phyloP scores from a whole-genome alignment of 768 basidiomycete genomes.

The Chiua virens region DNA sequence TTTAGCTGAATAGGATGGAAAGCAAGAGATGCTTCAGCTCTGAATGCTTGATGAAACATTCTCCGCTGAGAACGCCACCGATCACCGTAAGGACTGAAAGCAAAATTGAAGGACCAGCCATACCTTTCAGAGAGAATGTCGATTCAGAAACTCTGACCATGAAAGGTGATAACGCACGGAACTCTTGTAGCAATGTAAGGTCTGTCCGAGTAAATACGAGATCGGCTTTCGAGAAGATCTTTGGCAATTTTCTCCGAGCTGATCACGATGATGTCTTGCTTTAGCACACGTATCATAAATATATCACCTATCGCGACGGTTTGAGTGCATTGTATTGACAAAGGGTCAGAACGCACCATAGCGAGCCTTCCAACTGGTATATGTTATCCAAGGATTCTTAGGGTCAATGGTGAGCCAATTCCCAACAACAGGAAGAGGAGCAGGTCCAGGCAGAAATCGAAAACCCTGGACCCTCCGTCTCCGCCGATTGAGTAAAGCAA shows the following conservation, averaged over 20 bases:
- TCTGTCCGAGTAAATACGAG: conserved; percentile 28
- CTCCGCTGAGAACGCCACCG: conserved; percentile 33
- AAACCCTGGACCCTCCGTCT: neutral
- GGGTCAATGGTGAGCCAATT: conserved; percentile 28
- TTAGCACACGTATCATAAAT: neutral
- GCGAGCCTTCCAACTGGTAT: conserved; percentile 33
- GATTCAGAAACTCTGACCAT: too few relatives aligned
- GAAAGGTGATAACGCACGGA: too few relatives aligned
- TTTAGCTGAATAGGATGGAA: neutral
- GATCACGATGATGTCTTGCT: conserved; percentile 24
- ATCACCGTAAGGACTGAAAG: conserved; percentile 21
- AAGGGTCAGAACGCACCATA: conserved; percentile 24
- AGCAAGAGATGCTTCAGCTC: conserved; percentile 5
- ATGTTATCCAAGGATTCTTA: conserved; percentile 34
- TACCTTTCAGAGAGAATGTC: too few relatives aligned
- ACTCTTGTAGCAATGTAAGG: too few relatives aligned
- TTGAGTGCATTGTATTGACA: too few relatives aligned
- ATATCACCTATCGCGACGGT: too few relatives aligned
- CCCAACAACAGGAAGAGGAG: conserved; percentile 30
- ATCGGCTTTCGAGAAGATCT: conserved; percentile 28
- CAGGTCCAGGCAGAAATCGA: conserved; percentile 32
- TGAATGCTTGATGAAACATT: conserved; percentile 29
- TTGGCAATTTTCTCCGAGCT: conserved; percentile 31
- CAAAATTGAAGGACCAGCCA: too few relatives aligned
- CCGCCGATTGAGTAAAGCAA: too few relatives aligned